Evolutionary conservation across 176 grass and related monocot species (phyloP).

Genomic region (Areca catechu): DNA sequence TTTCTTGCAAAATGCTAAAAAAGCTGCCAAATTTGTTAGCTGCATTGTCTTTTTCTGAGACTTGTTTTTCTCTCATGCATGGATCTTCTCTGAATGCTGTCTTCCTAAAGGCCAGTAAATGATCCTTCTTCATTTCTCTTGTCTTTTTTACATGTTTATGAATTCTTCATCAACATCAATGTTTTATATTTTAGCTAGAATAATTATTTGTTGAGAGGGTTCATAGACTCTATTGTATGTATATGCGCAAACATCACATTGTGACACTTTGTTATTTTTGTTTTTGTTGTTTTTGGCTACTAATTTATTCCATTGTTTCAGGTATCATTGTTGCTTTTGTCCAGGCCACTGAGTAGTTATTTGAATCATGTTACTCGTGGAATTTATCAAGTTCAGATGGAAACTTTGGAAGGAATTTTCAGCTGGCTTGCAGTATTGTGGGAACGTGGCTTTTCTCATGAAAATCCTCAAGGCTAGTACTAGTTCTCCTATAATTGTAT

Average conservation of each 20-base stretch:
- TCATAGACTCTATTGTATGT: too few species aligned
- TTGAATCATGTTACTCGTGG: constrained; percentile 11
- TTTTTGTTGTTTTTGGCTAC: too few species aligned
- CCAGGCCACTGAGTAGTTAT: constrained; percentile 32
- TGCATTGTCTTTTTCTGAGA: too few species aligned
- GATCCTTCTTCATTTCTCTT: too few species aligned
- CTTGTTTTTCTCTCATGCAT: too few species aligned
- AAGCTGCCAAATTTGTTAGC: too few species aligned
- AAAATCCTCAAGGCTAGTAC: constrained; percentile 77
- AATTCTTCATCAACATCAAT: neutral
- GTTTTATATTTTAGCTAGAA: neutral
- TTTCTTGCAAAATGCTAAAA: too few species aligned
- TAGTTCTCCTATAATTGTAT: constrained; percentile 1
- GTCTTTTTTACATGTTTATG: neutral
- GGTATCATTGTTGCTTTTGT: constrained; percentile 70
- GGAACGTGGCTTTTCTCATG: constrained; percentile 89
- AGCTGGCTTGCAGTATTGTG: constrained; percentile 79
- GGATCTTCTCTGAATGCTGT: too few species aligned
- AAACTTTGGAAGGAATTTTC: constrained; percentile 55
- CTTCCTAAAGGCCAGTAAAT: too few species aligned
- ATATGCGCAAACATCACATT: too few species aligned
- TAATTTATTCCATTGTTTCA: constrained; percentile 14
- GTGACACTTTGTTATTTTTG: too few species aligned
- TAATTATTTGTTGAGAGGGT: too few species aligned
- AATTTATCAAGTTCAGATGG: constrained; percentile 65